A percentile compares a stretch with the other conserved stretches of the same genome.
Evolutionary conservation across 2,329 filamentous ascomycete genomes (phyloP).

Genomic region (Hypoxylon sp.): DNA sequence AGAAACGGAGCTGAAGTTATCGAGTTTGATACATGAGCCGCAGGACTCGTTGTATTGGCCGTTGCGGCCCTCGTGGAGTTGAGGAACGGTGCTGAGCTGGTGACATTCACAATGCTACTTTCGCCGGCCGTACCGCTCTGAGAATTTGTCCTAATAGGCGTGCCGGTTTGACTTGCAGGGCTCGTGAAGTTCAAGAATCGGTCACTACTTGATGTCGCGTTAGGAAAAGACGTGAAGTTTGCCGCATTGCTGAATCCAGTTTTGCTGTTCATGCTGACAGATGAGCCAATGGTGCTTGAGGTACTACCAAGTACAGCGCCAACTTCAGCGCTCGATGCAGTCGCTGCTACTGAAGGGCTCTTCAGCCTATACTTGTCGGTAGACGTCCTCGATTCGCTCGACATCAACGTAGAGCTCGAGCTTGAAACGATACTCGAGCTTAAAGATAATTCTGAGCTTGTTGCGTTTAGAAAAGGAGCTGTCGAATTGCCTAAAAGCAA

Average conservation of each 20-base stretch:
- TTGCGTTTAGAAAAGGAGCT: slow-evolving; percentile 26
- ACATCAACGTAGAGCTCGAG: not conserved
- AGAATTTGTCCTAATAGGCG: slow-evolving; percentile 13
- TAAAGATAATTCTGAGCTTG: not conserved
- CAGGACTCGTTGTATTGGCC: slow-evolving; percentile 18
- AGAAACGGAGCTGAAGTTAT: slow-evolving; percentile 29
- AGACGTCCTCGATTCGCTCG: slow-evolving; percentile 10
- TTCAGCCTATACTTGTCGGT: slow-evolving; percentile 34
- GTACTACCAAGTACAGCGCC: not conserved
- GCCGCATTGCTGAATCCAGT: slow-evolving; percentile 19
- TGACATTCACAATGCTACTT: slow-evolving; percentile 15
- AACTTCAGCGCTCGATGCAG: slow-evolving; percentile 6
- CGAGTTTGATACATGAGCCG: slow-evolving; percentile 11
- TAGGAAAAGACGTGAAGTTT: slow-evolving; percentile 4
- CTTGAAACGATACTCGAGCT: slow-evolving; percentile 2
- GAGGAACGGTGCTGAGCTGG: slow-evolving; percentile 31
- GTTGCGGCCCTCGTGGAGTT: slow-evolving; percentile 17
- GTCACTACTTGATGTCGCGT: slow-evolving; percentile 21
- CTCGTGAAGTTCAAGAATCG: slow-evolving; percentile 28
- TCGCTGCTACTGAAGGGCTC: slow-evolving; percentile 12
- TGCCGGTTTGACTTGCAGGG: not conserved
- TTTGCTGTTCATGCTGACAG: not conserved
- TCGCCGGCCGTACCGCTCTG: not conserved
- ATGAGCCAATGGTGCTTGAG: not conserved
- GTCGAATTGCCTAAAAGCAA: slow-evolving; percentile 37